phyloP scores from a whole-genome alignment of 805 yeast genomes.

The Alloascoidea africana region DNA sequence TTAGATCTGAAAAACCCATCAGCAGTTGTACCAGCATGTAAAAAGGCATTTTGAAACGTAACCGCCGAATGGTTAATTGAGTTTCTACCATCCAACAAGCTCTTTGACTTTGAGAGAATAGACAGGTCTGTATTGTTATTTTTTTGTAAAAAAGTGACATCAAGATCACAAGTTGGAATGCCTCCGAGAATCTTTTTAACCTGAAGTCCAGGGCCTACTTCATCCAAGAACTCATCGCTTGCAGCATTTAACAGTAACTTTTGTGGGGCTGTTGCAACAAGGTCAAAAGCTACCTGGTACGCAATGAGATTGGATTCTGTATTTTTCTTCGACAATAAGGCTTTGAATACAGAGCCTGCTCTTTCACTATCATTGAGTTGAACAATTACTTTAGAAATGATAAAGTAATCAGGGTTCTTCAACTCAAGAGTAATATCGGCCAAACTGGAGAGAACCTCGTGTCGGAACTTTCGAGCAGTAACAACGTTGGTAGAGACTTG shows the following conservation, averaged over 20 bases:
- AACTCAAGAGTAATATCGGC: slow-evolving; percentile 44
- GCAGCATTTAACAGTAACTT: slow-evolving; percentile 50
- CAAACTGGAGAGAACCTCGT: slow-evolving; percentile 43
- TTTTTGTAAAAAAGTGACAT: slow-evolving; percentile 73
- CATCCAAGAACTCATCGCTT: slow-evolving; percentile 13
- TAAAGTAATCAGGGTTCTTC: slow-evolving; percentile 62
- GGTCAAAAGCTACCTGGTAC: slow-evolving; percentile 89
- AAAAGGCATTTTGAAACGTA: slow-evolving; percentile 84
- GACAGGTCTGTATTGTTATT: slow-evolving; percentile 79
- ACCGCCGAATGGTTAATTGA: slow-evolving; percentile 94
- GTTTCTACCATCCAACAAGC: slow-evolving; percentile 74
- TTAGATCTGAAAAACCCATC: slow-evolving; percentile 85
- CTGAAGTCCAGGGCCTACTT: slow-evolving; percentile 16
- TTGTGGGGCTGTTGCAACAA: slow-evolving; percentile 84
- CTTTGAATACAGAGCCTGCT: slow-evolving; percentile 55
- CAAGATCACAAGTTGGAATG: slow-evolving; percentile 85
- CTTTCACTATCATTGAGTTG: slow-evolving; percentile 66
- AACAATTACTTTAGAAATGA: slow-evolving; percentile 73
- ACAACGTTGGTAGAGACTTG: slow-evolving; percentile 52
- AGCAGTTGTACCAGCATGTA: slow-evolving; percentile 94
- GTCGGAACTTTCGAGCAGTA: slow-evolving; percentile 49
- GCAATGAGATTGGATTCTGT: slow-evolving; percentile 42
- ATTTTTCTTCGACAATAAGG: slow-evolving; percentile 26
- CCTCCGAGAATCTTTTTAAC: slow-evolving; percentile 70
- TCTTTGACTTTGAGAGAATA: slow-evolving; percentile 69